Conservation (phyloP, 352 stramenopile genomes). For the Sclerospora graminicola region DNA sequence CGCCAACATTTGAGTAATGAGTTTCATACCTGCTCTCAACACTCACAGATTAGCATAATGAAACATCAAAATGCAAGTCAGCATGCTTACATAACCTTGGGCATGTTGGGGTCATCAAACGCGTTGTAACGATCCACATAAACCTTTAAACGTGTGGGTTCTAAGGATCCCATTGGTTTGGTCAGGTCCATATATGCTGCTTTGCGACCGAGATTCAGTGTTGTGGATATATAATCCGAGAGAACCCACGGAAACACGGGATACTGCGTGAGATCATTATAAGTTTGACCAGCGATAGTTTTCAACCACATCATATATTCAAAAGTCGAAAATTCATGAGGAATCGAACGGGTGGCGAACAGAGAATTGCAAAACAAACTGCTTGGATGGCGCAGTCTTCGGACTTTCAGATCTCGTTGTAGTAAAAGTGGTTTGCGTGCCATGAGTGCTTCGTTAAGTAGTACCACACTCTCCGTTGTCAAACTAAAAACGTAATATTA, state of each 20-base stretch:
- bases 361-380: conserved; percentile 72
- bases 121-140: conserved; percentile 91
- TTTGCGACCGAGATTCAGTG: conserved; percentile 48
- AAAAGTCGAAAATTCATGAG: conserved; percentile 94
- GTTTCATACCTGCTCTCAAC: conserved; percentile 63
- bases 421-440: conserved; percentile 40
- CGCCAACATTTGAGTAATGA: conserved; percentile 88
- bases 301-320: conserved; percentile 91
- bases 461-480: conserved; percentile 30
- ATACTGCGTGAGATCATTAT: conserved; percentile 94
- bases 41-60: conserved; percentile 1
- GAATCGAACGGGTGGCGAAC: conserved; percentile 61
- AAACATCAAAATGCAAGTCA: neutral
- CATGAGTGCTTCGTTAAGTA: conserved; percentile 69
- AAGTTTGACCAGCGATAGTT: conserved; percentile 79
- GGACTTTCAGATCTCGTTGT: conserved; percentile 56
- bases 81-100: conserved; percentile 73
- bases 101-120: conserved; percentile 82
- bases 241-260: conserved; percentile 92
- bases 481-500: conserved; percentile 83
- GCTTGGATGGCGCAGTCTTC: conserved; percentile 63
- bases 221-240: conserved; percentile 73
- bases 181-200: conserved; percentile 92
- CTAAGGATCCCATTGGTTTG: conserved; percentile 97
- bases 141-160: conserved; percentile 85